Conservation (phyloP, 345 rosid species). For the Salix purpurea region DNA sequence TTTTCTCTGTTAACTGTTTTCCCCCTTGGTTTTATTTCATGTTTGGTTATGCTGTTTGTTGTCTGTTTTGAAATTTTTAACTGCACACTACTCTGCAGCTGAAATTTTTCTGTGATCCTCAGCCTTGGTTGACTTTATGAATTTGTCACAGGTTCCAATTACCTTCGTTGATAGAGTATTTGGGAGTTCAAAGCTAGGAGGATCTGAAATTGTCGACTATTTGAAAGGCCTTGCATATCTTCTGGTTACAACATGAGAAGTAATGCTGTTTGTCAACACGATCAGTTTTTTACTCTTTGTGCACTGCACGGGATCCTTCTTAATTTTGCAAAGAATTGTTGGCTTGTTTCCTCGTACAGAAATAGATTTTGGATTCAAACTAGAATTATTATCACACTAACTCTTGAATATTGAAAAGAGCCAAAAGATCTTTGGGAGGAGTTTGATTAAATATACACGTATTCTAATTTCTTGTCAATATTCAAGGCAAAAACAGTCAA, state of each 20-base stretch:
- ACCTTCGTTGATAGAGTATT: slow-evolving; percentile 88
- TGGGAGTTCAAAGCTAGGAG: slow-evolving; percentile 97
- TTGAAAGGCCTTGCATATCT: slow-evolving; percentile 84
- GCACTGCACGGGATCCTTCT: background rate
- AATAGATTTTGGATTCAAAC: background rate
- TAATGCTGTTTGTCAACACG: background rate
- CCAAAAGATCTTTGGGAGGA: background rate
- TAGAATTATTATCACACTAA: background rate
- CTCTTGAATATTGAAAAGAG: background rate
- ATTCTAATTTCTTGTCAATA: background rate
- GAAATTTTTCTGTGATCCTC: background rate
- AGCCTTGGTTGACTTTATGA: background rate
- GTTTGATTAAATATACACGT: too few species aligned
- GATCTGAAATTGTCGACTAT: slow-evolving; percentile 94
- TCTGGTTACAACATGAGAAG: slow-evolving; percentile 61
- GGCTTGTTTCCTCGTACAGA: background rate
- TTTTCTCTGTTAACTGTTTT: background rate
- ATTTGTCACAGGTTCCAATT: slow-evolving; percentile 70
- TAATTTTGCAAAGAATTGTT: background rate
- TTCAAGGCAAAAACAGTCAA: background rate
- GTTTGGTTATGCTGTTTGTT: background rate
- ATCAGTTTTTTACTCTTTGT: background rate
- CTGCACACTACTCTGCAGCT: background rate
- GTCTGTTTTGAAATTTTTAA: background rate
- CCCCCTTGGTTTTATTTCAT: background rate